These are phyloP conservation scores for Scheffersomyces cryptocercus DNA, from an alignment of 1,139 yeast genomes.

Conservation along the genomic window DNA sequence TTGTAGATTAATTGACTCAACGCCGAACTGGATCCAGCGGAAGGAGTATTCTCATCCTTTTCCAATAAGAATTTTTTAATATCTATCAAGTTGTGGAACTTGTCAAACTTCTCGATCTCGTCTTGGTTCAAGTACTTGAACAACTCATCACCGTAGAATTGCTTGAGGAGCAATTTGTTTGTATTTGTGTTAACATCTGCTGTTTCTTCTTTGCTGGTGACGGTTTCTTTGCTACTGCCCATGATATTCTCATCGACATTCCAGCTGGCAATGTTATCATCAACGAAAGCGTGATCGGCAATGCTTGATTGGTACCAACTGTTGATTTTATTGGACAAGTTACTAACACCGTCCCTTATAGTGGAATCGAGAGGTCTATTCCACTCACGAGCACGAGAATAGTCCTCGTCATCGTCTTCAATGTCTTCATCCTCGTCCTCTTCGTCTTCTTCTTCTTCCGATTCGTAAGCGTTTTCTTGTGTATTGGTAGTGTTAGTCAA, in stretches of 20 bases:
- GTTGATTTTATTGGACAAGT: conserved; percentile 24
- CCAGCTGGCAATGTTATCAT: conserved; percentile 50
- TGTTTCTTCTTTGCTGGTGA: neutral
- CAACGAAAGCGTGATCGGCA: conserved; percentile 20
- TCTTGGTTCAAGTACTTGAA: conserved; percentile 24
- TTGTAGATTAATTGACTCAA: conserved; percentile 7
- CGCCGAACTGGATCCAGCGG: conserved; percentile 1
- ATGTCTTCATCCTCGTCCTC: conserved; percentile 21
- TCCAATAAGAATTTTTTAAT: conserved; percentile 17
- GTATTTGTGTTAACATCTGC: neutral
- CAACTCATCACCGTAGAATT: conserved; percentile 39
- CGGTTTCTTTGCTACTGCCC: conserved; percentile 5
- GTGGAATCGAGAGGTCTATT: neutral
- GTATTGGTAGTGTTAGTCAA: conserved; percentile 30
- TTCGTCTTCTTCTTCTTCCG: conserved; percentile 10
- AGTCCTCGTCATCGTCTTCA: conserved; percentile 9
- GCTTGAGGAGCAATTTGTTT: conserved; percentile 11
- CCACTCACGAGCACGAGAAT: neutral
- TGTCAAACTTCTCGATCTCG: conserved; percentile 29
- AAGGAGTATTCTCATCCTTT: conserved; percentile 5
- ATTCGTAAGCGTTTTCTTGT: conserved; percentile 3
- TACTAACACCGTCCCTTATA: neutral
- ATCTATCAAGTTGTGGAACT: conserved; percentile 24
- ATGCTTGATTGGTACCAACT: conserved; percentile 22
- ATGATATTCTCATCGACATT: conserved; percentile 40